These are phyloP conservation scores for Trypanosoma cruzi DNA, from an alignment of 208 protist species.

Conservation along the genomic window DNA sequence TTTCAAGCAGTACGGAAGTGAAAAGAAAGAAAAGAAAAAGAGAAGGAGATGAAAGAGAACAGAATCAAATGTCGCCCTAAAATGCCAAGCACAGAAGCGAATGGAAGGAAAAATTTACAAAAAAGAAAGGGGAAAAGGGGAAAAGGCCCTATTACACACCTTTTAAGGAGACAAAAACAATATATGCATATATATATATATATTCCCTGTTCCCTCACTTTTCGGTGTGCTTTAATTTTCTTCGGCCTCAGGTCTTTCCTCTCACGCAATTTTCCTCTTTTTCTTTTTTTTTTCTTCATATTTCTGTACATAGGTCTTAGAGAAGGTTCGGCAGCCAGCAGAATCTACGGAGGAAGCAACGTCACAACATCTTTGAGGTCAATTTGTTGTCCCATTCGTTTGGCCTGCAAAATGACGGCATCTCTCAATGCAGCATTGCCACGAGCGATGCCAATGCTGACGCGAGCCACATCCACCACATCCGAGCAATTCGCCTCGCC, in stretches of 20 bases:
- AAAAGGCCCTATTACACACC: no score
- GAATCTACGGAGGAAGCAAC: conserved; percentile 48
- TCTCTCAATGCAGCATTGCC: conserved; percentile 70
- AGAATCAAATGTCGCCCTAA: neutral
- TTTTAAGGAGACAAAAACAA: no score
- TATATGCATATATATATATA: no score
- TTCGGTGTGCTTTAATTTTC: neutral
- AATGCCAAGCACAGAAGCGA: neutral
- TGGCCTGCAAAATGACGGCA: conserved; percentile 55
- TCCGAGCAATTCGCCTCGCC: conserved; percentile 76
- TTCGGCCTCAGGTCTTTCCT: no score
- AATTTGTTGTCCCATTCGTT: conserved; percentile 61
- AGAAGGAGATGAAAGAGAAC: conserved; percentile 14
- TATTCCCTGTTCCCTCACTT: neutral
- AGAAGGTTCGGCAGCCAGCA: neutral
- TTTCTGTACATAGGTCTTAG: neutral
- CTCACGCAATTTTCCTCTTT: no score
- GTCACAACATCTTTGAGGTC: conserved; percentile 54
- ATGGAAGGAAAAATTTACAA: neutral
- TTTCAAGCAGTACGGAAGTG: neutral
- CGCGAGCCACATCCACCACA: conserved; percentile 74
- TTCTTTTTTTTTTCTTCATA: neutral
- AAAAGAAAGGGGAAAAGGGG: no score
- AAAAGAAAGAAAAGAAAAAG: conserved; percentile 17
- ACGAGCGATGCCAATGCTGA: conserved; percentile 81